Evolutionary conservation across 129 eudicot genomes (phyloP).

Genomic region (Tagetes erecta): DNA sequence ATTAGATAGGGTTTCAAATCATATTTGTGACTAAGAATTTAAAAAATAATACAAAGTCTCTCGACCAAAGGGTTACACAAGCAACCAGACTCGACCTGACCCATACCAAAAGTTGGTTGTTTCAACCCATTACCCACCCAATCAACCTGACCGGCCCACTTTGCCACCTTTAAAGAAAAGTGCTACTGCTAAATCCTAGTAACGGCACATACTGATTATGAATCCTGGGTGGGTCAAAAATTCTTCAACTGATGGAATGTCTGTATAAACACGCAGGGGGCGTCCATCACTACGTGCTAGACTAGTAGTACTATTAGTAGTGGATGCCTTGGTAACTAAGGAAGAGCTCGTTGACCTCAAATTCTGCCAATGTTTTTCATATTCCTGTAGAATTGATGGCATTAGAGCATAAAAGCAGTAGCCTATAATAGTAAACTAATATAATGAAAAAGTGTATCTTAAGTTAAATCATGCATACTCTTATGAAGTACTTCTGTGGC

Average conservation of each 20-base stretch:
- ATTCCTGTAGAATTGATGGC: conserved; percentile 53
- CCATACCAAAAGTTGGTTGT: not conserved
- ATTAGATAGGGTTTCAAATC: not conserved
- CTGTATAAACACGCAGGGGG: conserved; percentile 77
- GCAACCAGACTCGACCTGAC: not conserved
- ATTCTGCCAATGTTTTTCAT: conserved; percentile 58
- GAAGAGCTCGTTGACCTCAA: conserved; percentile 45
- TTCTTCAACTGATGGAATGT: conserved; percentile 81
- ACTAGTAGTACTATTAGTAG: conserved; percentile 34
- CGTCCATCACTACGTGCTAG: conserved; percentile 44
- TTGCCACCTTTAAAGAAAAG: not conserved
- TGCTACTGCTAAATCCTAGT: not conserved
- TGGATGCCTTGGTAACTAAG: conserved; percentile 35
- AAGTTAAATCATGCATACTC: conserved; percentile 46
- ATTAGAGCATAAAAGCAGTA: not conserved
- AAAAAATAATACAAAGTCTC: not conserved
- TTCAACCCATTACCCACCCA: not conserved
- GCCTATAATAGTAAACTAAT: not conserved
- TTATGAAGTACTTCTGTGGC: conserved; percentile 71
- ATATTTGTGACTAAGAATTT: not conserved
- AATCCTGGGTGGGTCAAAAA: conserved; percentile 79
- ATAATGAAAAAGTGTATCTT: not conserved
- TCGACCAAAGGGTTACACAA: not conserved
- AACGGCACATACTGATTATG: conserved; percentile 52
- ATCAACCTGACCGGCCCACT: not conserved